Base-by-base conservation (phyloP, 352 stramenopile genomes). In the Thraustochytrium striatum region DNA sequence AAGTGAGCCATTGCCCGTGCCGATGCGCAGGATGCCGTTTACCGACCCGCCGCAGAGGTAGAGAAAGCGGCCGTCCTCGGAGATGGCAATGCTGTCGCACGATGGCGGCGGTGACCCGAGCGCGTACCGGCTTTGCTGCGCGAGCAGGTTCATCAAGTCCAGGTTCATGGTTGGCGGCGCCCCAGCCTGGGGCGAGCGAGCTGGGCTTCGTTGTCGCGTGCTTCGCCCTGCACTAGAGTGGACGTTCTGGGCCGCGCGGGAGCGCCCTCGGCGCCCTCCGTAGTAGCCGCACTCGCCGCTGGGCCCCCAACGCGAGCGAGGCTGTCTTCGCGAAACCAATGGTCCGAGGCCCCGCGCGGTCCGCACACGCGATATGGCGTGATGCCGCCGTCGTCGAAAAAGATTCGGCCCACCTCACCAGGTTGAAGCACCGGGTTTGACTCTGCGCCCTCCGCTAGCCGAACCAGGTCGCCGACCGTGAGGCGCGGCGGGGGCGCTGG, bases 31-130 rank as follows among this genome's bases (percentile, higher is more conserved):
- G 13, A 75, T 58, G 44, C 65, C 65, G 21, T n/a, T 25, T 3
- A 75, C 39, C 8, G 43, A 62, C 30, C 68, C 65, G 35, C 65
- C 65, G 39, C 65, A 75, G 21, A 75, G 21, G n/a, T 62, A 75
- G n/a, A 75, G 5, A 43, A 75, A 75, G 1, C 65, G 44, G 0
- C 65, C 65, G 36, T 75, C 65, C 1, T 19, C 30, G 7, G 65
- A 72, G 7, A 61, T 38, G 47, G 11, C 16, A 50, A 75, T 32
- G 32, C 43, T 41, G 52, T 75, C 65, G 25, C 21, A 7, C 1
- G 9, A 28, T 16, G 32, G 32, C 9, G 8, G 25, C 16, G 62
- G 62, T 9, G 9, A 11, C 16, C 1, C 58, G 16, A 25, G n/a
- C n/a, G n/a, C n/a, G n/a, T n/a, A n/a, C n/a, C n/a, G n/a, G n/a